Evolutionary conservation across 768 basidiomycete genomes (phyloP), one percentile per base, ranked within the genome.

Genomic region (Leucocoprinus birnbaumii): DNA sequence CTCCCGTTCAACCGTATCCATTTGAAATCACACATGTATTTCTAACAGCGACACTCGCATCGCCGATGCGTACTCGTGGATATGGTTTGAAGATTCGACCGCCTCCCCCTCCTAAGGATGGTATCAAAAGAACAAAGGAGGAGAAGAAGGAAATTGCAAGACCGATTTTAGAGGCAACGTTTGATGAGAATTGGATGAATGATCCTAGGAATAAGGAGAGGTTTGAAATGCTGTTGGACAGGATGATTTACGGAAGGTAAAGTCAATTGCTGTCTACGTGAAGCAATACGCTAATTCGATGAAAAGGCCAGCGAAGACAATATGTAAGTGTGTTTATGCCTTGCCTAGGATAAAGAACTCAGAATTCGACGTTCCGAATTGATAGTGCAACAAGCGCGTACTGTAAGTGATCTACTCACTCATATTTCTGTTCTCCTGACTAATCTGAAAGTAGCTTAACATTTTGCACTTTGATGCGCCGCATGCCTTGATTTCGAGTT

Each of bases 1-100:
- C 13, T 59, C 58, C 11, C 59, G 66, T 21, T 69, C 77, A 5
- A 65, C 65, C 11, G 11, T 63, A 78, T 4, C 71, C 69, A 31
- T 79, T 78, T 62, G 66, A 57, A 14, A 63, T 75, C 24, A 73
- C 75, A 3, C 75, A 77, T 59, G 64, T 75, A 7, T 60, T 78
- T 31, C 69, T 80, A 13, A 64, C 68, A 3, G 70, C 65, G 0
- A 74, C 77, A 4, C 58, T 68, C 13, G 43, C 24, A 14, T 38
- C 52, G 10, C 51, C 51, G 5, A 21, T 52, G 10, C 41, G 51
- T 19, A 27, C 44, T 37, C 41, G 19, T 11, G 26, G 41, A 4
- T 59, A 48, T 25, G 55, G 44, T 3, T 42, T 40, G n/a, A 38
- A 35, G 47, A 38, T 59, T 10, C 35, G 21, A 13, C 2, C 46